Conservation (phyloP, 345 rosid genomes). For the Melaleuca alternifolia region DNA sequence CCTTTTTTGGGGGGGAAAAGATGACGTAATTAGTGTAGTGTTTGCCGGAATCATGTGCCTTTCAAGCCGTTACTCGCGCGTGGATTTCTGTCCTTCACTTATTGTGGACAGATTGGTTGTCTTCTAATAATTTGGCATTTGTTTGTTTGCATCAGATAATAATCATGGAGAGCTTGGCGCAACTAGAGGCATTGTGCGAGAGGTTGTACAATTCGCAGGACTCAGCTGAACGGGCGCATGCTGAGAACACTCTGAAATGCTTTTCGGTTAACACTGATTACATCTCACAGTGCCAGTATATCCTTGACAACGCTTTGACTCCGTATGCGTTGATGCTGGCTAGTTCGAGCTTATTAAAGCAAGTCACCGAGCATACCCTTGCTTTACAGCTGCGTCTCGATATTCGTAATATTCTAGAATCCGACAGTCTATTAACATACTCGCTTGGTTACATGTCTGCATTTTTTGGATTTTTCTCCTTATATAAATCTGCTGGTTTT, state of each 20-base stretch:
- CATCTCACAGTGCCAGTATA: conserved; percentile 93
- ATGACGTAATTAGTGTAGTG: background rate
- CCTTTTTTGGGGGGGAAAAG: background rate
- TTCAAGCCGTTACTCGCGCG: background rate
- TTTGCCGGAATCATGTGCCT: background rate
- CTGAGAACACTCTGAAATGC: conserved; percentile 86
- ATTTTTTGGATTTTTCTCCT: background rate
- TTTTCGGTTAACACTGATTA: conserved; percentile 83
- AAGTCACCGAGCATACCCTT: conserved; percentile 92
- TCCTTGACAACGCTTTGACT: conserved; percentile 91
- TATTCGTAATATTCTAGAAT: conserved; percentile 43
- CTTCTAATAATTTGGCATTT: background rate
- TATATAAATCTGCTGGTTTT: background rate
- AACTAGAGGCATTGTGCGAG: conserved; percentile 94
- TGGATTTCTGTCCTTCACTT: background rate
- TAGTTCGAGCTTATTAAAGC: conserved; percentile 90
- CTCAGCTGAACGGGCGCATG: conserved; percentile 82
- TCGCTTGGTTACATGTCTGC: background rate
- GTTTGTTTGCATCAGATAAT: background rate
- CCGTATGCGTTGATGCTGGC: conserved; percentile 99
- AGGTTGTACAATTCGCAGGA: conserved; percentile 92
- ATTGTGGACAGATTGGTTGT: background rate
- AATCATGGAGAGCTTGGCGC: conserved; percentile 93
- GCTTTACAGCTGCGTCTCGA: conserved; percentile 85
- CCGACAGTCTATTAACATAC: background rate